A percentile compares a stretch with the other conserved stretches of the same genome.
phyloP scores from a whole-genome alignment of 306 rosid species.

The Chamaecrista fasciculata region DNA sequence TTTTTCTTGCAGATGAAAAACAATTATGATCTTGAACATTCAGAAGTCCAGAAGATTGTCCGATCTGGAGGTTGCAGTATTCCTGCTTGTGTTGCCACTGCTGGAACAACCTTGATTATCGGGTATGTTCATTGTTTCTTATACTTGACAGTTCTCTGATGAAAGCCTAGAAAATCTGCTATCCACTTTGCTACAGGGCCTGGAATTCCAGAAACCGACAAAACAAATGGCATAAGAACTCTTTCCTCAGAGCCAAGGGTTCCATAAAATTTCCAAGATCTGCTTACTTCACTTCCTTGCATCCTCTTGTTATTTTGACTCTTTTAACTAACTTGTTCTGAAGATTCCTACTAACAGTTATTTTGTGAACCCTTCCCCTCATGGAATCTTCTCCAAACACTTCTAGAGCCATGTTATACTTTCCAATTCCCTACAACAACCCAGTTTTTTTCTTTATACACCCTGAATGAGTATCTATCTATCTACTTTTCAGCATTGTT shows the following conservation, averaged over 20 bases:
- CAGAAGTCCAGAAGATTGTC: constrained; percentile 63
- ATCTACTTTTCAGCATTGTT: too few species aligned
- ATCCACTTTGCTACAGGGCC: too few species aligned
- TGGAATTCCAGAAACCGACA: background rate
- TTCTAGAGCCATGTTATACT: too few species aligned
- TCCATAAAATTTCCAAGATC: background rate
- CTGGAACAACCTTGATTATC: constrained; percentile 76
- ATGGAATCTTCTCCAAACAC: too few species aligned
- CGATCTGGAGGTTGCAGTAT: constrained; percentile 45
- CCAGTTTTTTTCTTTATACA: too few species aligned
- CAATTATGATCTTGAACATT: constrained; percentile 46
- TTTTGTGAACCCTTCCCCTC: too few species aligned
- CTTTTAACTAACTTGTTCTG: background rate
- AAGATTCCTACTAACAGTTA: background rate
- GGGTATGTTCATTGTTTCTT: constrained; percentile 57
- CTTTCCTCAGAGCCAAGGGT: background rate
- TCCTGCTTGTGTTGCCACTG: constrained; percentile 81
- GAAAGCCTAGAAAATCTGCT: too few species aligned
- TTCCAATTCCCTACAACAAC: too few species aligned
- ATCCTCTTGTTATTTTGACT: background rate
- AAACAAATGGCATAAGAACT: background rate
- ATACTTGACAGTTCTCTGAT: background rate
- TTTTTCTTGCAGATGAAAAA: constrained; percentile 56
- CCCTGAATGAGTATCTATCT: too few species aligned
- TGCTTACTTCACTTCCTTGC: background rate